phyloP scores from a whole-genome alignment of 768 basidiomycete species.

The Holtermannia corniformis region DNA sequence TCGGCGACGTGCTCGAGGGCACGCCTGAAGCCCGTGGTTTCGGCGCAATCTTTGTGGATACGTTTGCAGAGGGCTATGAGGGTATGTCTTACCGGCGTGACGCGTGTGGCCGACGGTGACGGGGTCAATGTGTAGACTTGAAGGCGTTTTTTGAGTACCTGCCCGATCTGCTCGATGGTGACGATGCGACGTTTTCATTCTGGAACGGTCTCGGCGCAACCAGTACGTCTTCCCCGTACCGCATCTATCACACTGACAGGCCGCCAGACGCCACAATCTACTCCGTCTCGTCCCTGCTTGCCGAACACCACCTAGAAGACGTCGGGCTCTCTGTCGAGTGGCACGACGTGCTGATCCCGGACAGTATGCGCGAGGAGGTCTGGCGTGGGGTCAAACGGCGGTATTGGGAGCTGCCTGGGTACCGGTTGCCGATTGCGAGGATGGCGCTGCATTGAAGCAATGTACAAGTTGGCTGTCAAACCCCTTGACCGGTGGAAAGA shows the following conservation, averaged over 20 bases:
- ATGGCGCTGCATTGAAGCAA: slow-evolving; percentile 16
- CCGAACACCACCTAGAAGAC: slow-evolving; percentile 75
- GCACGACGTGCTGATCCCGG: slow-evolving; percentile 66
- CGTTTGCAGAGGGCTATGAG: slow-evolving; percentile 78
- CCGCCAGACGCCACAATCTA: slow-evolving; percentile 75
- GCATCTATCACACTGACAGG: not conserved
- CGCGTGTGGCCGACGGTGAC: not conserved
- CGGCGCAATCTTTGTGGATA: slow-evolving; percentile 84
- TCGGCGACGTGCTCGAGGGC: slow-evolving; percentile 24
- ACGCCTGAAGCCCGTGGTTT: slow-evolving; percentile 63
- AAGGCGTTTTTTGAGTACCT: slow-evolving; percentile 70
- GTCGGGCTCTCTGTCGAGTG: slow-evolving; percentile 70
- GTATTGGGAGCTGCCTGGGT: slow-evolving; percentile 52
- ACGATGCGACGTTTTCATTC: slow-evolving; percentile 78
- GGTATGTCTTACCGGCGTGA: slow-evolving; percentile 42
- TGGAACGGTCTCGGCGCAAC: slow-evolving; percentile 97
- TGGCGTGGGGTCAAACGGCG: slow-evolving; percentile 53
- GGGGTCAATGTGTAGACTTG: slow-evolving; percentile 47
- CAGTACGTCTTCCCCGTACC: slow-evolving; percentile 48
- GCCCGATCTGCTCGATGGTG: slow-evolving; percentile 63
- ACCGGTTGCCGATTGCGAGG: slow-evolving; percentile 47
- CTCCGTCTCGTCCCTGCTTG: slow-evolving; percentile 77
- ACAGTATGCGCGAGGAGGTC: slow-evolving; percentile 49
- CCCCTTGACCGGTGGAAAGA: too few relatives aligned
- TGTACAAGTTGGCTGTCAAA: too few relatives aligned